Base-by-base conservation (phyloP, 352 stramenopile species). In the Phytophthora lateralis region DNA sequence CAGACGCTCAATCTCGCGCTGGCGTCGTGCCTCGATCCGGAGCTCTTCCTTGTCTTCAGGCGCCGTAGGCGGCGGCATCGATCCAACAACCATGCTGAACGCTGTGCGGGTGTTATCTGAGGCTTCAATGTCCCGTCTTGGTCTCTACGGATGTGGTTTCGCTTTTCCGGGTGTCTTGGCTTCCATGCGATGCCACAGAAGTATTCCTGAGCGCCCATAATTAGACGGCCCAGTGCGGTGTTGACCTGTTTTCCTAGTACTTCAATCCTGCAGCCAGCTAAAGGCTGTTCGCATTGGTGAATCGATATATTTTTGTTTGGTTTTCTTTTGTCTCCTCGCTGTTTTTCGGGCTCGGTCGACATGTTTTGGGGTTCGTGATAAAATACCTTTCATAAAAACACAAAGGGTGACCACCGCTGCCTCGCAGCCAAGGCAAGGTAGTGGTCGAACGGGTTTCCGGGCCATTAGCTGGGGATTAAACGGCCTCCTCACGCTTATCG, bases 1-100 rank as follows among this genome's bases (percentile, higher is more conserved):
- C 24, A 71, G 41, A 3, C 84, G 81, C 43, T 91, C 84, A 32
- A 78, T 71, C 63, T 93, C 84, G 4, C 84, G 79, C 53, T 80
- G 72, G 20, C 81, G 76, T 8, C 80, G 73, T 35, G 81, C 84
- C 26, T 89, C 78, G n/a, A 81, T 47, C 2, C 81, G 74, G 29
- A 85, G 64, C 27, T 76, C 69, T 6, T 93, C 84, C 41, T 70
- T 68, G 44, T 71, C 37, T 62, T 66, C 35, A 38, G 55, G 61
- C 18, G 61, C 66, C 45, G 66, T 42, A 15, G 60, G 60, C 35
- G 66, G 66, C 17, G 55, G 66, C 66, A 71, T 71, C 10, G 41
- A 46, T 9, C 65, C 65, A 18, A 70, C 60, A 4, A 73, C 65
- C 65, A 73, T 73, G 4, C 21, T 58, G 4, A 29, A 46, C 2